Evolutionary conservation across 2,329 filamentous ascomycete genomes (phyloP).

Genomic region (Trichoderma endophyticum): DNA sequence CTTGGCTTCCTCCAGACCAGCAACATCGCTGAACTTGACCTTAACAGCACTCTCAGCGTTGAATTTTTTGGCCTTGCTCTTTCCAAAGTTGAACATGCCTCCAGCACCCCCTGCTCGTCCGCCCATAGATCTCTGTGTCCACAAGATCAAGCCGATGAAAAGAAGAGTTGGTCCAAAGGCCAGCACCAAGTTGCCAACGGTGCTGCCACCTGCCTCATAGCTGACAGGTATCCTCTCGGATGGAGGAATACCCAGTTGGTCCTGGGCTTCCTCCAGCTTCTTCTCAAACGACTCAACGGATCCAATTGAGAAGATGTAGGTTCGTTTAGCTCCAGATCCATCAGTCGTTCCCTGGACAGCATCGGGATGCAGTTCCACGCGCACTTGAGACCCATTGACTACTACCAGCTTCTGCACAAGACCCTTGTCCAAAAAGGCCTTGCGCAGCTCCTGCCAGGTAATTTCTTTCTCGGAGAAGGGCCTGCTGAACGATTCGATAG

Average conservation of each 20-base stretch:
- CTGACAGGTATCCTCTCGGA: conserved; percentile 90
- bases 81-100: conserved; percentile 92
- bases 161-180: conserved; percentile 83
- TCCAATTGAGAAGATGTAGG: conserved; percentile 91
- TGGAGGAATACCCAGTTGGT: conserved; percentile 78
- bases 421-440: conserved; percentile 91
- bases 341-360: conserved; percentile 49
- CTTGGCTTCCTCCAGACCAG: conserved; percentile 98
- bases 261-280: conserved; percentile 81
- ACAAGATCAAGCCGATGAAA: conserved; percentile 79
- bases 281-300: conserved; percentile 91
- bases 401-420: conserved; percentile 90
- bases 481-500: conserved; percentile 40
- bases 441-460: conserved; percentile 95
- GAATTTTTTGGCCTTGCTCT: conserved; percentile 94
- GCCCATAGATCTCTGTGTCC: conserved; percentile 71
- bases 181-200: conserved; percentile 69
- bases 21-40: conserved; percentile 95
- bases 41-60: conserved; percentile 96
- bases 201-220: conserved; percentile 74
- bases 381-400: conserved; percentile 67
- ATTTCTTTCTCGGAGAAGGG: conserved; percentile 65
- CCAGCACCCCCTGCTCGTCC: conserved; percentile 55
- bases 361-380: conserved; percentile 75
- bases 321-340: conserved; percentile 30